Base-by-base conservation (phyloP, 257 asterid species). In the Paraleonurus japonicus region DNA sequence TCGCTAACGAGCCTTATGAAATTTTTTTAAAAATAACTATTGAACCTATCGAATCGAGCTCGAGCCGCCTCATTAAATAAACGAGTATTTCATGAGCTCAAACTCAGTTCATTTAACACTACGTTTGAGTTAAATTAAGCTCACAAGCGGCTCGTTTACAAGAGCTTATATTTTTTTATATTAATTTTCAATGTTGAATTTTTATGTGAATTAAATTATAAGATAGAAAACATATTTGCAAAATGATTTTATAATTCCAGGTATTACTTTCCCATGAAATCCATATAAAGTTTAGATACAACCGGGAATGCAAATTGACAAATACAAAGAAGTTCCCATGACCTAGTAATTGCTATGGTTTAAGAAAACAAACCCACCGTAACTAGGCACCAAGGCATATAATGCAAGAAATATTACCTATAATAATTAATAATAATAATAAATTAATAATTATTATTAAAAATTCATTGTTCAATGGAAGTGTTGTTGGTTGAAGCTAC, bases 401-500 rank as follows among this genome's bases (percentile, higher is more conserved):
- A 3, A 37, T 37, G 45, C 15, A 37, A 37, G 45, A 43, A 43
- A 15, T 43, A 1, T 43, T 12, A 13, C 3, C 51, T 43, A 43
- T 43, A 43, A 41, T 11, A 39, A 39, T n/a, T 11, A 39, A n/a
- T n/a, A n/a, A n/a, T n/a, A n/a, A 41, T 41, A 43, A 41, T 45
- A 45, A n/a, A 45, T n/a, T 45, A 45, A 45, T 45, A 15, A 45
- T 45, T 23, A 45, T 8, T 16, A 47, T n/a, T n/a, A n/a, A n/a
- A 61, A 30, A 27, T 30, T 86, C 78, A 88, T 74, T 87, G 85
- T 43, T 79, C 81, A 1, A 78, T 67, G 10, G 82, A 74, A 2
- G 88, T 81, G 73, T 58, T 53, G 50, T 84, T 84, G 54, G 76
- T 50, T 5, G 75, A 50, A 33, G 19, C 89, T 5, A 86, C 90